These are phyloP conservation scores for Zoysia japonica DNA, from an alignment of 176 grass and related monocot genomes.

Conservation along the genomic window DNA sequence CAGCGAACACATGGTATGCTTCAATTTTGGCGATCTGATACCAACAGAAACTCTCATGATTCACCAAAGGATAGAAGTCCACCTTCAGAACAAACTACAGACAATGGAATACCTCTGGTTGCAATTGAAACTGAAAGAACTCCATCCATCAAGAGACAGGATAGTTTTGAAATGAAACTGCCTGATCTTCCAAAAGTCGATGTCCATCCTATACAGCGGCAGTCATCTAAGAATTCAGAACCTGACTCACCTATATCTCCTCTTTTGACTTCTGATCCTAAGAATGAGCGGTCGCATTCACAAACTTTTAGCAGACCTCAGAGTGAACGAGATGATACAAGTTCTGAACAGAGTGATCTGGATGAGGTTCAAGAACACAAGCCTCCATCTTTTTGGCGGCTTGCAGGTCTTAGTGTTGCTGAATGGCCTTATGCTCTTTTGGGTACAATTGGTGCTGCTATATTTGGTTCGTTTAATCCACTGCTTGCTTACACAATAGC, in stretches of 20 bases:
- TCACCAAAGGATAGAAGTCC: conserved; percentile 87
- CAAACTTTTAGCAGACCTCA: conserved; percentile 90
- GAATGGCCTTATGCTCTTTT: conserved; percentile 99
- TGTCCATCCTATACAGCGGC: conserved; percentile 73
- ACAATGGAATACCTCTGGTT: conserved; percentile 60
- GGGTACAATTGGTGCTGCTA: conserved; percentile 90
- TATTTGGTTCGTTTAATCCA: conserved; percentile 99
- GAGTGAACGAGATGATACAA: conserved; percentile 68
- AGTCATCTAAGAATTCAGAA: conserved; percentile 87
- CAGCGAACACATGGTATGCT: conserved; percentile 77
- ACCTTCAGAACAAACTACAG: conserved; percentile 63
- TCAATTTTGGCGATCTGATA: conserved; percentile 65
- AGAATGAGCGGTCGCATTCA: conserved; percentile 96
- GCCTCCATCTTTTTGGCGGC: conserved; percentile 95
- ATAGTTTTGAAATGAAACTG: conserved; percentile 86
- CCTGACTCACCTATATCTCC: conserved; percentile 99
- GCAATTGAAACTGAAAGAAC: conserved; percentile 66
- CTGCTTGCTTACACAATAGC: conserved; percentile 95
- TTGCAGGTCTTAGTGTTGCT: conserved; percentile 85
- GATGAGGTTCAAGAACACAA: conserved; percentile 62
- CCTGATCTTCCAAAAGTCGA: conserved; percentile 97
- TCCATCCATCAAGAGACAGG: conserved; percentile 90
- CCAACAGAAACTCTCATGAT: conserved; percentile 77
- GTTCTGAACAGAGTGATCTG: conserved; percentile 66
- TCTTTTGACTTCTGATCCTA: conserved; percentile 91